Conservation (phyloP, 2,329 filamentous ascomycete species). For the Achaetomium macrosporum region DNA sequence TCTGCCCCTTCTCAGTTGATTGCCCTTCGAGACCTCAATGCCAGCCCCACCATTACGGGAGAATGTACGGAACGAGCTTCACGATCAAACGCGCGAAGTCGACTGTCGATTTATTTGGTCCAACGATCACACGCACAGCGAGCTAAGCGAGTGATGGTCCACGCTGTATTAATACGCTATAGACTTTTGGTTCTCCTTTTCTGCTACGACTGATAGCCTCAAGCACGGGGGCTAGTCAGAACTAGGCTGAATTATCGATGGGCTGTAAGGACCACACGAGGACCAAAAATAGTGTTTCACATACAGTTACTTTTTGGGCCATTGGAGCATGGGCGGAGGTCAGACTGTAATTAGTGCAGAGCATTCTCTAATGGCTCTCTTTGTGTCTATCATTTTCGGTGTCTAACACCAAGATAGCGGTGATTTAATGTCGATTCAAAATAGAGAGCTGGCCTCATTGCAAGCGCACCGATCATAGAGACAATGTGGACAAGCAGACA, state of each 20-base stretch:
- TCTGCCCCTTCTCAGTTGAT: not conserved
- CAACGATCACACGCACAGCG: slow-evolving; percentile 3
- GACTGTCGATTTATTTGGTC: not conserved
- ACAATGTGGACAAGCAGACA: too few relatives aligned
- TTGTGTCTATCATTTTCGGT: not conserved
- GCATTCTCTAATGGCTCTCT: not conserved
- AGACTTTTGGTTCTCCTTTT: slow-evolving; percentile 21
- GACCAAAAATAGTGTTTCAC: not conserved
- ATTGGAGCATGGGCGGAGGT: not conserved
- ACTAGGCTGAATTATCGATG: not conserved
- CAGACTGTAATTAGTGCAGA: slow-evolving; percentile 5
- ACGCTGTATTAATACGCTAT: slow-evolving; percentile 31
- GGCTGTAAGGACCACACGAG: not conserved
- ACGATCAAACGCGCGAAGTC: not conserved
- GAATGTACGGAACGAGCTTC: not conserved
- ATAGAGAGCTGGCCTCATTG: not conserved
- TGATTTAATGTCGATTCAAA: not conserved
- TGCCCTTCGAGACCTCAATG: not conserved
- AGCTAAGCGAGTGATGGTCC: slow-evolving; percentile 7
- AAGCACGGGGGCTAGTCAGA: not conserved
- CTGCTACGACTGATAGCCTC: slow-evolving; percentile 11
- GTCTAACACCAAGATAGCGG: not conserved
- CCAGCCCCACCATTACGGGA: not conserved
- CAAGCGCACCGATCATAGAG: not conserved
- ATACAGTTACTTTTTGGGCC: too few relatives aligned